Base-by-base conservation (phyloP, 2,329 filamentous ascomycete species). In the Trichoderma cornu-damae region DNA sequence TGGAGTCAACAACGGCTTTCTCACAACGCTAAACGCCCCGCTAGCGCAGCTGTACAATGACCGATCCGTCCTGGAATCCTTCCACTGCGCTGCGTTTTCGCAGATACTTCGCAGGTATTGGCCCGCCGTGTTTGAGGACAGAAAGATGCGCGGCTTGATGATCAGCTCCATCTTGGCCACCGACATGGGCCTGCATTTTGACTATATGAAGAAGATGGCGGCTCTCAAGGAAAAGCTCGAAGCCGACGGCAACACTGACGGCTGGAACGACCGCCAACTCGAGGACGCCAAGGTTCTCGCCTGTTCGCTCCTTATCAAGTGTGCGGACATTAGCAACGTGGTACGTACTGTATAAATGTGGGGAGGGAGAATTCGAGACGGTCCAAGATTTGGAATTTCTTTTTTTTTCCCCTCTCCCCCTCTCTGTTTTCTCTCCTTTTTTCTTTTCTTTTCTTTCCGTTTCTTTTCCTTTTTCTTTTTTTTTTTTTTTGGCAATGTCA, bases 321-420 rank as follows among this genome's bases (percentile, higher is more conserved):
- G 94, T 69, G 94, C 94, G 37, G 94, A 99, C 71, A 97, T 99
- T 68, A 96, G 93, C 75, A 99, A 99, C 70, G 94, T 97, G 70
- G 89, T 93, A 80, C 71, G 89, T 86, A 18, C 34, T 7, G 42
- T 7, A 11, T 26, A 32, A 30, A 40, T n/a, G 16, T n/a, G 11
- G 14, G 11, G 6, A 6, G 26, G 28, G 30, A 30, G 4, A 26
- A n/a, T n/a, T 32, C 3, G 11, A 42, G 42, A 7, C 5, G 14
- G 16, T 38, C 16, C 20, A 37, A 18, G 8, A 28, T 18, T 6
- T 8, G 22, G 8, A n/a, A n/a, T 24, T 35, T 5, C 46, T n/a
- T 24, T 18, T 9, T 12, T 26, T 26, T 24, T 18, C 42, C 14
- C 8, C 28, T 22, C 26, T 32, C 6, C 30, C 6, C 30, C n/a